Conservation (phyloP, 2,329 filamentous ascomycete species). For the Aureobasidium namibiae region DNA sequence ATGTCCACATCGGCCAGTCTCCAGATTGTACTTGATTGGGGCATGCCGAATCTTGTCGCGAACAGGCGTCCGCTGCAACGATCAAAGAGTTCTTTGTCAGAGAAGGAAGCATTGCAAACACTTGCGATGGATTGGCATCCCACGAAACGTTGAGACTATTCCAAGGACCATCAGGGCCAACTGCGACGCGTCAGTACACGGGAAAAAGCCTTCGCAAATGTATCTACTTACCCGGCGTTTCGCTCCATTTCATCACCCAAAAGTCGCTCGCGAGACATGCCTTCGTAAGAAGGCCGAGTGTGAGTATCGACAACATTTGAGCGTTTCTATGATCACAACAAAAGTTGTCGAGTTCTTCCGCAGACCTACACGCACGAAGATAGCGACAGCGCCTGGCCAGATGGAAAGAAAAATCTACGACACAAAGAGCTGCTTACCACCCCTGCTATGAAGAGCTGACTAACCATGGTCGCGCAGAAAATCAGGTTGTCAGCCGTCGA, state of each 20-base stretch:
- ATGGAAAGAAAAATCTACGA: background rate
- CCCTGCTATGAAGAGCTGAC: background rate
- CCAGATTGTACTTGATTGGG: background rate
- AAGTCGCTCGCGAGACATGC: background rate
- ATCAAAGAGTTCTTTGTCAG: background rate
- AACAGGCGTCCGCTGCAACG: background rate
- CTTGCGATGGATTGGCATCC: background rate
- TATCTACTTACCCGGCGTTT: background rate
- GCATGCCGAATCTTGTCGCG: background rate
- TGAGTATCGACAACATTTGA: background rate
- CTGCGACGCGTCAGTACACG: background rate
- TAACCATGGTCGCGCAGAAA: background rate
- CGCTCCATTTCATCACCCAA: constrained; percentile 1
- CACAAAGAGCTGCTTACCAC: background rate
- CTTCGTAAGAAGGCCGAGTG: background rate
- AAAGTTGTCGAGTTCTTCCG: no score
- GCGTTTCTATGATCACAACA: background rate
- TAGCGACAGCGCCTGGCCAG: background rate
- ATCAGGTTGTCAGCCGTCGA: background rate
- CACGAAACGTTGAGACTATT: background rate
- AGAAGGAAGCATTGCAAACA: background rate
- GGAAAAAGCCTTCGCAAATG: no score
- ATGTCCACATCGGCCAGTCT: constrained; percentile 3
- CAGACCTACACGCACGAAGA: background rate
- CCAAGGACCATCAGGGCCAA: constrained; percentile 7